A percentile compares a stretch with the other conserved stretches of the same genome.
Conservation (phyloP, 768 basidiomycete species). For the Termitomyces sp. region DNA sequence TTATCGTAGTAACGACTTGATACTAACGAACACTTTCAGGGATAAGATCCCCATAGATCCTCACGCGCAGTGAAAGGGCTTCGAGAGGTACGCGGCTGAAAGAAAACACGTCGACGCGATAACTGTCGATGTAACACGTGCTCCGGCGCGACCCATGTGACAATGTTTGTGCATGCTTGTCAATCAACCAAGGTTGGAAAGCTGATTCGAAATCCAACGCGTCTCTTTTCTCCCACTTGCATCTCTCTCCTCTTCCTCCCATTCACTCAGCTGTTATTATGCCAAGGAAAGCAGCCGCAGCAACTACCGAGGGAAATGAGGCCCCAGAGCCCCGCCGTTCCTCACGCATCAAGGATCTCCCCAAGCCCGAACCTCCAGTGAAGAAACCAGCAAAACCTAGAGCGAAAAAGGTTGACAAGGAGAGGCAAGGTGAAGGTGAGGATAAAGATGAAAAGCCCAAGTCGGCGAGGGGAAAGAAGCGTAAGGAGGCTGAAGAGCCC, state of each 20-base stretch:
- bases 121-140: conserved; percentile 9
- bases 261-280: conserved; percentile 27
- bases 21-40: too few relatives aligned
- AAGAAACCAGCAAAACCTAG: conserved; percentile 68
- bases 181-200: conserved; percentile 19
- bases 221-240: conserved; percentile 16
- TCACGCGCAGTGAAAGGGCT: too few relatives aligned
- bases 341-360: conserved; percentile 67
- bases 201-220: conserved; percentile 14
- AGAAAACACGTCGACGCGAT: background rate
- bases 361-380: conserved; percentile 41
- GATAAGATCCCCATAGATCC: too few relatives aligned
- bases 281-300: conserved; percentile 65
- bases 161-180: conserved; percentile 13
- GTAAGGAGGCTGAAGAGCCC: conserved; percentile 36
- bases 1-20: too few relatives aligned
- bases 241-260: conserved; percentile 9
- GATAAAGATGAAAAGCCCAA: conserved; percentile 55
- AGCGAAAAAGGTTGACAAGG: conserved; percentile 44
- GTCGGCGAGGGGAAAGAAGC: conserved; percentile 33
- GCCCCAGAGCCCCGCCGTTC: conserved; percentile 60
- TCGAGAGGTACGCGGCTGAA: background rate
- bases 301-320: conserved; percentile 33
- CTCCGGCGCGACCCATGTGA: conserved; percentile 19
- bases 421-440: conserved; percentile 31